These are phyloP conservation scores for Xylaria acuta DNA, from an alignment of 495 filamentous ascomycete genomes.

Conservation along the genomic window DNA sequence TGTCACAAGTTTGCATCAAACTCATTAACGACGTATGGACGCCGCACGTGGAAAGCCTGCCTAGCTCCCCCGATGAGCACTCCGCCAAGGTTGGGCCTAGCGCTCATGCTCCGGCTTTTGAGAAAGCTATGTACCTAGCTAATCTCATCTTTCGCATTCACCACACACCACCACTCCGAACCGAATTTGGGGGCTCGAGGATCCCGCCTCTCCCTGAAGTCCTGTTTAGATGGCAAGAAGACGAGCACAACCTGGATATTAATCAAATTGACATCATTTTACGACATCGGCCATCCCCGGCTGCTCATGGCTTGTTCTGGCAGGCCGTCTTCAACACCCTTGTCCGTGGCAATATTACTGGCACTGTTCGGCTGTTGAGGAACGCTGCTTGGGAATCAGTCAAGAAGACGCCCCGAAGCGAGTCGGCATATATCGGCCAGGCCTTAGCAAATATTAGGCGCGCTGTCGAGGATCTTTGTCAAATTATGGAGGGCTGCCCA, in stretches of 20 bases:
- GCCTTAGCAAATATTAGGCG: conserved; percentile 75
- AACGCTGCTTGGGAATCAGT: conserved; percentile 78
- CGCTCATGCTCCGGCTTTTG: conserved; percentile 60
- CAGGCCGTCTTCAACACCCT: conserved; percentile 70
- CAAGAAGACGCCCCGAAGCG: conserved; percentile 52
- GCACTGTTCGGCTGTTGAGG: conserved; percentile 67
- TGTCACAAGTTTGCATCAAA: conserved; percentile 61
- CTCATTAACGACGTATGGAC: conserved; percentile 65
- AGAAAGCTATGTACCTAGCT: conserved; percentile 76
- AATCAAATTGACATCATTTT: conserved; percentile 66
- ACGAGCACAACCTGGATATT: conserved; percentile 67
- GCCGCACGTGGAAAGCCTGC: conserved; percentile 52
- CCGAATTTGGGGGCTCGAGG: conserved; percentile 45
- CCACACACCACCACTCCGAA: conserved; percentile 61
- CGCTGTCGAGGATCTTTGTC: conserved; percentile 67
- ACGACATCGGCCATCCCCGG: conserved; percentile 69
- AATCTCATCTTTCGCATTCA: conserved; percentile 75
- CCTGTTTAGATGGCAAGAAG: conserved; percentile 79
- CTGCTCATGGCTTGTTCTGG: conserved; percentile 79
- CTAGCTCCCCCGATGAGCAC: conserved; percentile 58
- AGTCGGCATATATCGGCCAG: conserved; percentile 69
- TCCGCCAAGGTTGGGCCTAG: conserved; percentile 68
- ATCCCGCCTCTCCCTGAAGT: conserved; percentile 68
- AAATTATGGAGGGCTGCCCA: conserved; percentile 74
- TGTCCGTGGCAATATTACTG: conserved; percentile 71